Conservation (phyloP, 306 rosid species). For the Vigna unguiculata region DNA sequence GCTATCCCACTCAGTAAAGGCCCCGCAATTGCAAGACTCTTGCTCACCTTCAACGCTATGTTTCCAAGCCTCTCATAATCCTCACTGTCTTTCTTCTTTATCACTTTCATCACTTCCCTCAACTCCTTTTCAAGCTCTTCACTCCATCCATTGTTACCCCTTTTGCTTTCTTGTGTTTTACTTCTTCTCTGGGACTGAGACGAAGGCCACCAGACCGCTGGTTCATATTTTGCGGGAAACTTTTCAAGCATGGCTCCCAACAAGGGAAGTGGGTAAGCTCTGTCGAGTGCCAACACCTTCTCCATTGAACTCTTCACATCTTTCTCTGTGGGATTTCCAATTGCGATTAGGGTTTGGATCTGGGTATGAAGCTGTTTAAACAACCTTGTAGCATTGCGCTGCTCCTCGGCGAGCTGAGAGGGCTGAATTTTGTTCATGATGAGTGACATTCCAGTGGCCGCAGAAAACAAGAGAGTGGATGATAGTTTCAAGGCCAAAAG, state of each 20-base stretch:
- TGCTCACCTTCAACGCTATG: constrained; percentile 59
- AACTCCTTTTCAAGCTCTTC: constrained; percentile 53
- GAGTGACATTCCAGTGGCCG: constrained; percentile 63
- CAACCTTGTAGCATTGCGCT: constrained; percentile 61
- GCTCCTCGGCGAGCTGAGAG: constrained; percentile 75
- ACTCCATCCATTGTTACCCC: constrained; percentile 51
- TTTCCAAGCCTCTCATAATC: constrained; percentile 75
- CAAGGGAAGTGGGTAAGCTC: constrained; percentile 33
- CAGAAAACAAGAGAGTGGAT: constrained; percentile 59
- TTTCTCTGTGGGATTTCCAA: constrained; percentile 43
- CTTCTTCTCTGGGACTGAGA: neutral
- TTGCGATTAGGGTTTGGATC: constrained; percentile 51
- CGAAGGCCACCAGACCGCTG: constrained; percentile 75
- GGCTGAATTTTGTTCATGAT: constrained; percentile 71
- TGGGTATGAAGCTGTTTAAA: constrained; percentile 57
- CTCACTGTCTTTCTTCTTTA: constrained; percentile 60
- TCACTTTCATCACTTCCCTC: constrained; percentile 53
- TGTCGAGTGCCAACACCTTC: constrained; percentile 42
- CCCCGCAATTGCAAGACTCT: constrained; percentile 63
- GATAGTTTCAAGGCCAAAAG: constrained; percentile 56
- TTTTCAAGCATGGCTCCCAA: constrained; percentile 75
- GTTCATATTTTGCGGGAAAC: constrained; percentile 58
- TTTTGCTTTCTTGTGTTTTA: neutral
- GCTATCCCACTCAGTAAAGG: constrained; percentile 68
- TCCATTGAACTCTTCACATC: constrained; percentile 54